Base-by-base conservation (phyloP, 1,139 yeast genomes). In the Candida mesenterica region DNA sequence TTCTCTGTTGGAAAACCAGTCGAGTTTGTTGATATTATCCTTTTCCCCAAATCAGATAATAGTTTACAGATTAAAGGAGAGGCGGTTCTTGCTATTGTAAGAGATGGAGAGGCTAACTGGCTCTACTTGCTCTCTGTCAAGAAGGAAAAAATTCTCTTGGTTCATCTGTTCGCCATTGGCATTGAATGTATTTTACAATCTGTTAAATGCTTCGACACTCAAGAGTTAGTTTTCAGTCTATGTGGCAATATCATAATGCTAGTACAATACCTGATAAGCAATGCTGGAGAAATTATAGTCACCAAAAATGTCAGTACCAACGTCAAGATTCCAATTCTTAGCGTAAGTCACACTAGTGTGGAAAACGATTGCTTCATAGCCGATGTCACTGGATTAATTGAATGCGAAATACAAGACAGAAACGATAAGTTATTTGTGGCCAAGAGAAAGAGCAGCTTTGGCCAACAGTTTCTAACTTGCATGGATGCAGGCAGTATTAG, bases 11-110 rank as follows among this genome's bases (percentile, higher is more conserved):
- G 23, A 8, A 14, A 20, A 2, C 29, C 38, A 34, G 45, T 24
- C 4, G 61, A 58, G 29, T 39, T 55, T 18, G 46, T 53, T 7
- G 64, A 59, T 38, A 31, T 57, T 6, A 44, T 53, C 25, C 19
- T 33, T 15, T 25, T 39, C 24, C 41, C 41, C 10, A 22, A 14
- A 13, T 17, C n/a, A 6, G 40, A 27, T 2, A 32, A 18, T n/a
- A 37, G 35, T 15, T 16, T 26, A 7, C 27, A 30, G 16, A 9
- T 37, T 7, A 33, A 33, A 12, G 37, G 37, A 6, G 13, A 14
- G 9, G 25, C 39, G 15, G 31, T 41, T 13, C n/a, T 40, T n/a
- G 40, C 31, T 4, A 22, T 41, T n/a, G 31, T 31, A 7, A 30
- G 38, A 25, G 29, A 34, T 19, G n/a, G 32, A 25, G 26, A 32